These are phyloP conservation scores for Pisolithus microcarpus DNA, from an alignment of 768 basidiomycete species.

Conservation along the genomic window DNA sequence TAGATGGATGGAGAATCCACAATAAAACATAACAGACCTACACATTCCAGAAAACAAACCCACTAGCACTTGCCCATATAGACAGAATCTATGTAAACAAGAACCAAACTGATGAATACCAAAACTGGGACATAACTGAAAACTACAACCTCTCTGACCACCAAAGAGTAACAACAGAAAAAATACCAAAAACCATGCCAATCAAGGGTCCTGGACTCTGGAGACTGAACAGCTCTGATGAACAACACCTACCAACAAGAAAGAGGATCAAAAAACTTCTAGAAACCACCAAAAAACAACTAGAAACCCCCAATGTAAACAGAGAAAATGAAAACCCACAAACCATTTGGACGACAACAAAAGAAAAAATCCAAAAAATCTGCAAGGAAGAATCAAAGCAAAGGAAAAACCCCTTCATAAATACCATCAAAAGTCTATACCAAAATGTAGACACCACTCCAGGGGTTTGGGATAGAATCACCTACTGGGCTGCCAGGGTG, in stretches of 20 bases:
- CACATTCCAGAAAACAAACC: too few species aligned
- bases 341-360: background rate
- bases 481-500: too few species aligned
- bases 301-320: background rate
- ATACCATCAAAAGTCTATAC: too few species aligned
- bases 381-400: background rate
- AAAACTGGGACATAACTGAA: background rate
- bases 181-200: background rate
- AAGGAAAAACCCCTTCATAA: background rate
- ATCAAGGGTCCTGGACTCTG: background rate
- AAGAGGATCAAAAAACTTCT: background rate
- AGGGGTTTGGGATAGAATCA: too few species aligned
- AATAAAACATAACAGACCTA: background rate
- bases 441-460: too few species aligned
- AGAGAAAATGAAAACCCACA: background rate
- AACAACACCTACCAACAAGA: background rate
- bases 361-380: background rate
- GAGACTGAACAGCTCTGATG: background rate
- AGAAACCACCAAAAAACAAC: background rate
- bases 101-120: accelerated
- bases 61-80: background rate
- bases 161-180: background rate
- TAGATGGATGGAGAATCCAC: background rate
- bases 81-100: background rate
- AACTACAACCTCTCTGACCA: conserved; percentile 5